Conservation (phyloP, 495 filamentous ascomycete genomes). For the Rusavskia elegans region DNA sequence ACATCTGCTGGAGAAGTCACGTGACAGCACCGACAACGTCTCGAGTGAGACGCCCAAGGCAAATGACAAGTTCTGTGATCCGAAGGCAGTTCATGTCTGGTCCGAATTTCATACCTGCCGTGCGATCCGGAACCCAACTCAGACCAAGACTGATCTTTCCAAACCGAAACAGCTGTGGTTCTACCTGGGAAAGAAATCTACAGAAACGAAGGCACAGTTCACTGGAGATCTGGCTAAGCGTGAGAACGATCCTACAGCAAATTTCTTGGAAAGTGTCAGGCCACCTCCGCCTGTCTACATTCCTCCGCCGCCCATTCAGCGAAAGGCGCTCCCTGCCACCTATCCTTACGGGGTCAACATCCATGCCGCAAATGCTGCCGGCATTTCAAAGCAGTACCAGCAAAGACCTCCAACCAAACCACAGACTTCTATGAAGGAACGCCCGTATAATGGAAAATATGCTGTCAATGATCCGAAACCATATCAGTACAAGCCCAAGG, state of each 20-base stretch:
- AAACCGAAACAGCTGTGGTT: slow-evolving; percentile 70
- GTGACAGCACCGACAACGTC: slow-evolving; percentile 27
- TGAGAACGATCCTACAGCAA: slow-evolving; percentile 40
- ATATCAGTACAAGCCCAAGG: slow-evolving; percentile 7
- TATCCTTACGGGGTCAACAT: slow-evolving; percentile 10
- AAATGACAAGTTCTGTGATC: slow-evolving; percentile 42
- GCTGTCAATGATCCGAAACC: slow-evolving; percentile 11
- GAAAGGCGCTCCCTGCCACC: slow-evolving; percentile 8
- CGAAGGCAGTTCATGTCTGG: slow-evolving; percentile 48
- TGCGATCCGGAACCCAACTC: slow-evolving; percentile 29
- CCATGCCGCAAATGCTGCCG: slow-evolving; percentile 9
- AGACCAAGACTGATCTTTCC: slow-evolving; percentile 47
- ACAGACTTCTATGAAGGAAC: slow-evolving; percentile 7
- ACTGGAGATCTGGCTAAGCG: slow-evolving; percentile 57
- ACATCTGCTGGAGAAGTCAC: slow-evolving; percentile 33
- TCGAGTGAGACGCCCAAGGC: slow-evolving; percentile 35
- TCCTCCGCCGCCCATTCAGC: slow-evolving; percentile 21
- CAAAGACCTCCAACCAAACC: not conserved
- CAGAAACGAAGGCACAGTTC: slow-evolving; percentile 84
- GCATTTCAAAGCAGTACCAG: slow-evolving; percentile 3
- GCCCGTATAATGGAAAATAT: slow-evolving; percentile 16
- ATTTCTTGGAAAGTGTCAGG: slow-evolving; percentile 41
- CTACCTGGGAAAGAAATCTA: slow-evolving; percentile 75
- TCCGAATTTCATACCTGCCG: slow-evolving; percentile 58
- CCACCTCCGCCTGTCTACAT: slow-evolving; percentile 18